Evolutionary conservation across 805 yeast genomes (phyloP), one percentile per base, ranked within the genome.

Genomic region (Saccharomyces paradoxus): DNA sequence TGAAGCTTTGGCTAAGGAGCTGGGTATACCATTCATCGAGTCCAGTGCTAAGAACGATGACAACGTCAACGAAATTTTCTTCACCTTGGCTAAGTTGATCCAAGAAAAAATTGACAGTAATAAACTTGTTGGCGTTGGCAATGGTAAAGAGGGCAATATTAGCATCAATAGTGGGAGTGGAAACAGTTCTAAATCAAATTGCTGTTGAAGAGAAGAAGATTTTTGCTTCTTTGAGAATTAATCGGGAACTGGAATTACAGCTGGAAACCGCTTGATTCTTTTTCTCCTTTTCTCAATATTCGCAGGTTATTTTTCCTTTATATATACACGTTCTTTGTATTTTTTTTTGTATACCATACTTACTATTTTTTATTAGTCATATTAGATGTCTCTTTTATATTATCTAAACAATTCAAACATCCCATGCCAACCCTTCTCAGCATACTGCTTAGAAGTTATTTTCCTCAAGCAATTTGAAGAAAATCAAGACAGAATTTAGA

Each of bases 41-140:
- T 95, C 98, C 30, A 84, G 94, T 73, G 99, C 99, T 44, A 94
- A 94, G 77, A 85, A 91, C 50, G 91, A 90, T 64, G 84, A 83
- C 56, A 90, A 91, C 66, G 99, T 94, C 58, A 96, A 89, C 66
- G 89, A 89, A 55, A 84, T 96, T 49, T 94, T 94, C 75, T 85
- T 87, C 74, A 87, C 89, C 63, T 80, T 94, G 66, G 97, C 97
- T 12, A 81, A 85, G 46, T 78, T 88, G 63, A 89, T 91, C 66
- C 87, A 87, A 74, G 96, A 89, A 53, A 87, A 86, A 71, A 83
- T 84, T 58, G 76, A 75, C 53, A 70, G 73, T 52, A 76, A 75
- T 52, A 72, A 74, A 56, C 56, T 70, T 46, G 86, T 85, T 1
- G 77, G 80, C 10, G 65, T 74, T 2, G 76, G 81, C 5, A 67